Evolutionary conservation across 2,329 filamentous ascomycete species (phyloP).

Genomic region (Cladophialophora yegresii): DNA sequence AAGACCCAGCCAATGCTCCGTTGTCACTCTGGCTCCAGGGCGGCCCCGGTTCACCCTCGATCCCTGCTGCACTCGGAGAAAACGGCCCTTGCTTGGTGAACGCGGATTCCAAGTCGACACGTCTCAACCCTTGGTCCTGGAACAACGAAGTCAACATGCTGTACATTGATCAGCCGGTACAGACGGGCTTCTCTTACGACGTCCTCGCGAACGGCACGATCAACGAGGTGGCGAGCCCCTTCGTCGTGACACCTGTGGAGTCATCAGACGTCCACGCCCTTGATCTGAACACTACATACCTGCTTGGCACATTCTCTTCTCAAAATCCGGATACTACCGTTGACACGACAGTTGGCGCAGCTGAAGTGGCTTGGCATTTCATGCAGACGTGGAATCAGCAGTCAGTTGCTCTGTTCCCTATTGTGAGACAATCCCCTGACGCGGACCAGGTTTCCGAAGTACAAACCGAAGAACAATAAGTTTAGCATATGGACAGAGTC

Average conservation of each 20-base stretch:
- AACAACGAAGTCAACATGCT: slow-evolving; percentile 58
- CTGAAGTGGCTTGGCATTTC: slow-evolving; percentile 56
- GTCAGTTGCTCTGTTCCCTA: not conserved
- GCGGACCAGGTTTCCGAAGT: slow-evolving; percentile 52
- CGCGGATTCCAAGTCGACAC: slow-evolving; percentile 53
- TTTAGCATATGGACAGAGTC: slow-evolving; percentile 35
- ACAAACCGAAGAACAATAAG: slow-evolving; percentile 54
- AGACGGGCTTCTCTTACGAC: slow-evolving; percentile 61
- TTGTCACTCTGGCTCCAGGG: slow-evolving; percentile 52
- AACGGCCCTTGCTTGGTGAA: slow-evolving; percentile 57
- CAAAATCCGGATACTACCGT: slow-evolving; percentile 43
- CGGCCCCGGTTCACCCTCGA: slow-evolving; percentile 55
- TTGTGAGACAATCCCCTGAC: not conserved
- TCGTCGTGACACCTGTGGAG: slow-evolving; percentile 38
- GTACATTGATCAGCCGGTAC: slow-evolving; percentile 67
- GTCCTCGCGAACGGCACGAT: slow-evolving; percentile 47
- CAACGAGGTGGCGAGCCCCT: slow-evolving; percentile 37
- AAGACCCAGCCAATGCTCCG: slow-evolving; percentile 49
- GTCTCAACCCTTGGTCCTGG: slow-evolving; percentile 64
- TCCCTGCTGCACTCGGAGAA: slow-evolving; percentile 53
- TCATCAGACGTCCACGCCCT: slow-evolving; percentile 40
- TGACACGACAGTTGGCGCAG: slow-evolving; percentile 47
- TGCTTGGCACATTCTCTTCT: slow-evolving; percentile 56
- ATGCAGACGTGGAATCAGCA: slow-evolving; percentile 56
- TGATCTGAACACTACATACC: slow-evolving; percentile 55